Percentiles rank a stretch among this genome's conserved stretches.
These are phyloP conservation scores for Parastagonospora avenae DNA, from an alignment of 2,329 filamentous ascomycete species.

Conservation along the genomic window DNA sequence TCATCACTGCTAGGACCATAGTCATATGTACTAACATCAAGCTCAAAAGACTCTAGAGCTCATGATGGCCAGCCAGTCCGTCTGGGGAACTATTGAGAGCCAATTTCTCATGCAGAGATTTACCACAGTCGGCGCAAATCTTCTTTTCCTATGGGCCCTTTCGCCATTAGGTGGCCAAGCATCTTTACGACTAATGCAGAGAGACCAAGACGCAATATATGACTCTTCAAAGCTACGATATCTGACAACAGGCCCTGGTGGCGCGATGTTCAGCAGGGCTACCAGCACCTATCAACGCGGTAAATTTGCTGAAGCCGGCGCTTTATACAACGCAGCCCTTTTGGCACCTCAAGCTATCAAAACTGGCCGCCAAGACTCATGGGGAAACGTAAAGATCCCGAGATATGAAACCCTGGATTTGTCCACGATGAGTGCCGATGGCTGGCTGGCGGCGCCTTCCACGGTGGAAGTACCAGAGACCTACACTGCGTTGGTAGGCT, in stretches of 20 bases:
- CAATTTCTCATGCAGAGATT: conserved; percentile 38
- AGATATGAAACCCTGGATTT: conserved; percentile 16
- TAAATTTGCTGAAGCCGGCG: conserved; percentile 18
- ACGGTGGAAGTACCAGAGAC: not conserved
- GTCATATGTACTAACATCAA: conserved; percentile 1
- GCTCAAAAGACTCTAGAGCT: conserved; percentile 37
- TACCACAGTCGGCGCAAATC: conserved; percentile 36
- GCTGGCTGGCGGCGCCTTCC: not conserved
- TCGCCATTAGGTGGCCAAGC: conserved; percentile 47
- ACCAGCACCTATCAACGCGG: conserved; percentile 15
- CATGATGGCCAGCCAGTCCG: conserved; percentile 44
- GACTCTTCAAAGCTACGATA: conserved; percentile 27
- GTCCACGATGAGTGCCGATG: not conserved
- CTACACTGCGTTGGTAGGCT: no score
- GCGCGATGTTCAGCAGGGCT: conserved; percentile 13
- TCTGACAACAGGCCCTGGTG: conserved; percentile 32
- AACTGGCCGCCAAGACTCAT: conserved; percentile 30
- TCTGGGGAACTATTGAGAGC: conserved; percentile 45
- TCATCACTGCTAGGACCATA: not conserved
- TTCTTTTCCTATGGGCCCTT: conserved; percentile 43
- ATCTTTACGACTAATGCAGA: conserved; percentile 38
- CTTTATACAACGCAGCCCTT: conserved; percentile 34
- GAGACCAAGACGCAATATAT: conserved; percentile 2
- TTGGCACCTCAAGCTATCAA: conserved; percentile 29
- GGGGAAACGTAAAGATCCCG: conserved; percentile 46